phyloP scores from a whole-genome alignment of 495 filamentous ascomycete species.

The Neurospora sublineolata region DNA sequence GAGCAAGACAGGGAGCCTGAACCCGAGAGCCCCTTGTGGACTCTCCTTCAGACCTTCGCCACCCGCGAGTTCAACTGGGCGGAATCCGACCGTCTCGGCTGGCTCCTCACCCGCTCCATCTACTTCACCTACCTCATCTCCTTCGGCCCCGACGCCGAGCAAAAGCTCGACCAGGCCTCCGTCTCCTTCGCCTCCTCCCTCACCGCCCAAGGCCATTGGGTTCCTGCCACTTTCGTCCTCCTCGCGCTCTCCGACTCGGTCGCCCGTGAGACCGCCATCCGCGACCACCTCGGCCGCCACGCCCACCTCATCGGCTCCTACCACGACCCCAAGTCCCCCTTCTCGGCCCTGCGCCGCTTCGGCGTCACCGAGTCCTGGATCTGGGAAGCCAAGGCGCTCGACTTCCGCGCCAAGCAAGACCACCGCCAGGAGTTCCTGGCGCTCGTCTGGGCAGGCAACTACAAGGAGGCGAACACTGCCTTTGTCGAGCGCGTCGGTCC shows the following conservation, averaged over 20 bases:
- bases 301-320: conserved; percentile 37
- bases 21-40: conserved; percentile 73
- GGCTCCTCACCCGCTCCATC: conserved; percentile 59
- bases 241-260: conserved; percentile 58
- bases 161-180: conserved; percentile 54
- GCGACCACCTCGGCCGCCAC: conserved; percentile 58
- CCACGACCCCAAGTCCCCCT: conserved; percentile 5
- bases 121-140: conserved; percentile 34
- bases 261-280: conserved; percentile 54
- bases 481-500: conserved; percentile 71
- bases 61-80: conserved; percentile 46
- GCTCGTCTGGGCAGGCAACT: conserved; percentile 63
- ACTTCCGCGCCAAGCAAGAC: conserved; percentile 55
- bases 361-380: conserved; percentile 67
- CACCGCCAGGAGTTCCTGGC: conserved; percentile 57
- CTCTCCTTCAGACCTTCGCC: conserved; percentile 68
- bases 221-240: conserved; percentile 59
- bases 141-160: conserved; percentile 30
- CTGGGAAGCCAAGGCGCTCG: conserved; percentile 75
- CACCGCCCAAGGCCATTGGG: conserved; percentile 53
- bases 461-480: conserved; percentile 71
- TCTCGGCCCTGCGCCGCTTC: conserved; percentile 34
- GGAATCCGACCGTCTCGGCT: conserved; percentile 58
- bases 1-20: conserved; percentile 47
- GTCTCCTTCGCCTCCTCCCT: conserved; percentile 63